Percentiles rank a stretch among this genome's conserved stretches.
Evolutionary conservation across 1,284 basidiomycete species (phyloP).

Genomic region (Ustilago sp.): DNA sequence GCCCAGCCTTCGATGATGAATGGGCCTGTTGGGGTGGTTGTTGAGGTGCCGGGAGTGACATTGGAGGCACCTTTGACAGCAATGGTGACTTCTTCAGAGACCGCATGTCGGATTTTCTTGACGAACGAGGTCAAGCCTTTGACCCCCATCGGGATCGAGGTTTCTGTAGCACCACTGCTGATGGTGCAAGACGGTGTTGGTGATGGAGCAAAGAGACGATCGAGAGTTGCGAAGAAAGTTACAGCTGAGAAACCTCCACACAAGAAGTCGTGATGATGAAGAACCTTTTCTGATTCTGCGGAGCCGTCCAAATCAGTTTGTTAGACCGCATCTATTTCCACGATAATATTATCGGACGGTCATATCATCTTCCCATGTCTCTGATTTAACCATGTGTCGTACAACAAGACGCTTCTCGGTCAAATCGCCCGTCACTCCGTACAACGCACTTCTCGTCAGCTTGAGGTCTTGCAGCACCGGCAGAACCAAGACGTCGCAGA

Average conservation of each 20-base stretch:
- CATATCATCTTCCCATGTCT: not conserved
- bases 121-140: conserved; percentile 55
- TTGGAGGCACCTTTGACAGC: conserved; percentile 4
- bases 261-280: conserved; percentile 1
- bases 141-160: conserved; percentile 45
- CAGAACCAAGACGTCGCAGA: not conserved
- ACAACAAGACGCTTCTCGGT: not conserved
- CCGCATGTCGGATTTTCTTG: conserved; percentile 32
- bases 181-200: not conserved
- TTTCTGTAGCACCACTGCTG: not conserved
- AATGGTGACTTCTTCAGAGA: conserved; percentile 45
- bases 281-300: not conserved
- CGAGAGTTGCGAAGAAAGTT: conserved; percentile 2
- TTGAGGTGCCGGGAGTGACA: conserved; percentile 8
- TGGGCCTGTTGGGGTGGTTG: conserved; percentile 3
- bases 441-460: not conserved
- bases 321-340: not conserved
- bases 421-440: not conserved
- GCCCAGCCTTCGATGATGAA: conserved; percentile 61
- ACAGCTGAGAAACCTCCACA: conserved; percentile 7
- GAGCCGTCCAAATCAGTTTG: not conserved
- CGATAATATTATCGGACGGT: not conserved
- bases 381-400: not conserved
- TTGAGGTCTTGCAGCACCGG: not conserved
- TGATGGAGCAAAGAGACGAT: not conserved